A percentile compares a stretch with the other conserved stretches of the same genome.
Evolutionary conservation across 306 rosid genomes (phyloP).

Genomic region (Neltuma alba): DNA sequence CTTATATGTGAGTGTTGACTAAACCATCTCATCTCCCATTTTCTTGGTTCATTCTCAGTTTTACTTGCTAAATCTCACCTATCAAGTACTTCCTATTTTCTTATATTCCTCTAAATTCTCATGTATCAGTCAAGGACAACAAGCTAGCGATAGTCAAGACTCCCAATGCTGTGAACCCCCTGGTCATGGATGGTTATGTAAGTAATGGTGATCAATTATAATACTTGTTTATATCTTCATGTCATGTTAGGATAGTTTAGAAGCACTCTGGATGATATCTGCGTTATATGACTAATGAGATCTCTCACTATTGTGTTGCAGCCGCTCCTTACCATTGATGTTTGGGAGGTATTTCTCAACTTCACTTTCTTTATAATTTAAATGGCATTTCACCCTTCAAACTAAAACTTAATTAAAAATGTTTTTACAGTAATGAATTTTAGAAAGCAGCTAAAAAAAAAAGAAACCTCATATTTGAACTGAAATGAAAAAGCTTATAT

Average conservation of each 20-base stretch:
- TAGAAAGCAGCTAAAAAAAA: not conserved
- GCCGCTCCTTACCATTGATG: constrained; percentile 1
- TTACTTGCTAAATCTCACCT: not conserved
- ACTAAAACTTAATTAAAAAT: not conserved
- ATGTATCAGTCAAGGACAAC: not conserved
- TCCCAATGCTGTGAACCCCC: constrained; percentile 4
- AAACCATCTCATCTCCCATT: not conserved
- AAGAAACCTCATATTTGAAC: not conserved
- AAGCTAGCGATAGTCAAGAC: not conserved
- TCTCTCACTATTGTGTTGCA: not conserved
- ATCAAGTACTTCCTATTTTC: not conserved
- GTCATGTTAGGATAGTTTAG: not conserved
- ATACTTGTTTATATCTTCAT: not conserved
- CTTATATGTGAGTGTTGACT: not conserved
- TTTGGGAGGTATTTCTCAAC: constrained; percentile 8
- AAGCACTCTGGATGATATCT: not conserved
- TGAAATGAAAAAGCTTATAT: not conserved
- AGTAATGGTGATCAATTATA: not conserved
- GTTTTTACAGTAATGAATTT: not conserved
- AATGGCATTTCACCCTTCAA: not conserved
- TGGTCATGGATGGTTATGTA: not conserved
- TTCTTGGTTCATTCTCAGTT: not conserved
- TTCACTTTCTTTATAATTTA: not conserved
- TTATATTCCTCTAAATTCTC: not conserved
- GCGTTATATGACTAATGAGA: not conserved